Evolutionary conservation across 495 filamentous ascomycete genomes (phyloP), one percentile per base, ranked within the genome.

Genomic region (Aspergillus nidulans): DNA sequence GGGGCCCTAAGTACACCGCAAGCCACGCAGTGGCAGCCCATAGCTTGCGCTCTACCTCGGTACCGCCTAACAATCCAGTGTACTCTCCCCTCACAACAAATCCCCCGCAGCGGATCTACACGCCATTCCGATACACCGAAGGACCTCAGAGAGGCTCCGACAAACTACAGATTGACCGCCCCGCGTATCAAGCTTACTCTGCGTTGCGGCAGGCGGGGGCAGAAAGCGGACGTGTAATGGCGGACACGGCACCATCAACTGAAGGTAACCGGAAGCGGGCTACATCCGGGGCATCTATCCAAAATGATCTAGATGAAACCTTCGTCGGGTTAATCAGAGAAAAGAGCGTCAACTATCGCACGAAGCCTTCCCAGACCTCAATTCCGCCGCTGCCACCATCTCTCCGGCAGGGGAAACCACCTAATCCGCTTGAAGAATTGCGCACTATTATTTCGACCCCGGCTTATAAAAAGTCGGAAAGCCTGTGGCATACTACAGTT

Each of bases 251-350:
- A 1, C 32, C 55, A 0, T 52, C 57, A 12, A 43, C 45, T 48
- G 34, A 41, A 32, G 25, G 18, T n/a, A 23, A 48, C 36, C 61
- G 44, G 48, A 52, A 46, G 51, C 59, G 30, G 7, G 56, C 66
- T 28, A 49, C 32, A 15, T 55, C 68, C 8, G 48, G 61, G 19
- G 47, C 55, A 12, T 40, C 61, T 34, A 43, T 62, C 2, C 61
- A 60, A 10, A 61, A 61, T 47, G 62, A 72, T 25, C 60, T 59
- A 10, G 71, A 72, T 41, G 75, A 78, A 51, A 75, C 70, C 10
- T 78, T 78, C 53, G 61, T 78, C 6, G 75, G 75, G 15, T 60
- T 76, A 4, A 78, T 78, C 18, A 64, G 75, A 50, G 69, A 76
- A 38, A 77, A 74, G 50, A 78, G 75, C 49, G 63, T 66, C 48